These are phyloP conservation scores for Ceratobasidium sp. DNA, from an alignment of 1,284 basidiomycete genomes.

Conservation along the genomic window DNA sequence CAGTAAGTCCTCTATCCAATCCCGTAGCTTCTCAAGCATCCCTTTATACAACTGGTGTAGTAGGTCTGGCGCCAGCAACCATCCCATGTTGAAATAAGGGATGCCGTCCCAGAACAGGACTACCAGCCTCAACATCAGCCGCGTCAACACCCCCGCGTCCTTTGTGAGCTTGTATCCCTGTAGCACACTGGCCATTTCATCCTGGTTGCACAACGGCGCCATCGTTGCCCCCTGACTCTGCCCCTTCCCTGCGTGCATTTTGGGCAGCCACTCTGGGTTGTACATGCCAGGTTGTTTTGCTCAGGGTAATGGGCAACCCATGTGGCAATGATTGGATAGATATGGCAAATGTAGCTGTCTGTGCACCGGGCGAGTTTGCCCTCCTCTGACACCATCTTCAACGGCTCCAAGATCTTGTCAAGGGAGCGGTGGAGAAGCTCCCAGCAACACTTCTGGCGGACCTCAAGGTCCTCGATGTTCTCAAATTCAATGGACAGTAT, in stretches of 20 bases:
- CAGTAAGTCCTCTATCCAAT: neutral
- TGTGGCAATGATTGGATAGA: constrained; percentile 38
- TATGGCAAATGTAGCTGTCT: constrained; percentile 18
- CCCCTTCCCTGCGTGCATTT: neutral
- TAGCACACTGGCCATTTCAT: too few relatives aligned
- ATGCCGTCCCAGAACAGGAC: too few relatives aligned
- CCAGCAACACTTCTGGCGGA: neutral
- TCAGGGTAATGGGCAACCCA: constrained; percentile 32
- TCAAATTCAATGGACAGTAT: constrained; percentile 10
- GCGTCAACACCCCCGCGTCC: neutral
- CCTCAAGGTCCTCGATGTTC: neutral
- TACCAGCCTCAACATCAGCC: neutral
- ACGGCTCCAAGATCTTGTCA: constrained; percentile 33
- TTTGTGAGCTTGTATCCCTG: neutral
- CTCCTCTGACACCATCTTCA: constrained; percentile 6
- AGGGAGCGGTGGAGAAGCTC: constrained; percentile 43
- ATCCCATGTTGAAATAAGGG: neutral
- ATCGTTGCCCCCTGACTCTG: too few relatives aligned
- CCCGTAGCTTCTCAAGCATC: constrained; percentile 12
- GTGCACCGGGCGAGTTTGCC: constrained; percentile 21
- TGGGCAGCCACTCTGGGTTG: constrained; percentile 7
- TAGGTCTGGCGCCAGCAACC: constrained; percentile 4
- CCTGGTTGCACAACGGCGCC: neutral
- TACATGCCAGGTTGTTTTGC: constrained; percentile 21
- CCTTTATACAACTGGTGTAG: too few relatives aligned